phyloP scores from a whole-genome alignment of 192 early-diverging fungal species.

The Coemansia sp. region DNA sequence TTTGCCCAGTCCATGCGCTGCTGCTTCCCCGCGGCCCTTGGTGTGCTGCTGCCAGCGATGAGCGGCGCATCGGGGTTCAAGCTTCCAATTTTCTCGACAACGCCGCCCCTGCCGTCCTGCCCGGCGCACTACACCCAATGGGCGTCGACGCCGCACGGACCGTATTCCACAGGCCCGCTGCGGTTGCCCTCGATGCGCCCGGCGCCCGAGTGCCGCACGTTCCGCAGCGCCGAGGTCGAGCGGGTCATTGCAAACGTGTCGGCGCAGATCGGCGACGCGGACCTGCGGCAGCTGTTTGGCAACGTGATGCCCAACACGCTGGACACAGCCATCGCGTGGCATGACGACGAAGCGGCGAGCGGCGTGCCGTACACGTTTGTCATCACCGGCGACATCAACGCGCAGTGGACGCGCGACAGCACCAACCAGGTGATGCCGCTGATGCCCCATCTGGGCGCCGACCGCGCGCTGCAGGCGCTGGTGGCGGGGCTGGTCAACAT shows the following conservation, averaged over 20 bases:
- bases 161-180: background rate
- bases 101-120: too few relatives aligned
- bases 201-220: conserved; percentile 22
- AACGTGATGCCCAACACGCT: conserved; percentile 63
- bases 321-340: conserved; percentile 62
- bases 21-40: too few relatives aligned
- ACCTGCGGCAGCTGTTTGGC: conserved; percentile 51
- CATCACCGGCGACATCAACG: conserved; percentile 66
- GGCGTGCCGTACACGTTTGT: conserved; percentile 54
- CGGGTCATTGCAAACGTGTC: conserved; percentile 21
- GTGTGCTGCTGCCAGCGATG: too few relatives aligned
- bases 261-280: conserved; percentile 36
- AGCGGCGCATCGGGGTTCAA: too few relatives aligned
- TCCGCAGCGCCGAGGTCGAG: conserved; percentile 41
- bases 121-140: conserved; percentile 3
- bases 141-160: background rate
- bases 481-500: conserved; percentile 52
- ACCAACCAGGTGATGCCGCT: conserved; percentile 61
- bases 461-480: conserved; percentile 33
- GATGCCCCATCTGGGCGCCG: conserved; percentile 26
- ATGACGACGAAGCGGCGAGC: conserved; percentile 3
- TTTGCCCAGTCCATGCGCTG: too few relatives aligned
- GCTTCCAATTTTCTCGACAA: background rate
- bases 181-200: conserved; percentile 15
- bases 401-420: conserved; percentile 69